A percentile compares a stretch with the other conserved stretches of the same genome.
Evolutionary conservation across 2,329 filamentous ascomycete genomes (phyloP).

Genomic region (Fusarium sp.): DNA sequence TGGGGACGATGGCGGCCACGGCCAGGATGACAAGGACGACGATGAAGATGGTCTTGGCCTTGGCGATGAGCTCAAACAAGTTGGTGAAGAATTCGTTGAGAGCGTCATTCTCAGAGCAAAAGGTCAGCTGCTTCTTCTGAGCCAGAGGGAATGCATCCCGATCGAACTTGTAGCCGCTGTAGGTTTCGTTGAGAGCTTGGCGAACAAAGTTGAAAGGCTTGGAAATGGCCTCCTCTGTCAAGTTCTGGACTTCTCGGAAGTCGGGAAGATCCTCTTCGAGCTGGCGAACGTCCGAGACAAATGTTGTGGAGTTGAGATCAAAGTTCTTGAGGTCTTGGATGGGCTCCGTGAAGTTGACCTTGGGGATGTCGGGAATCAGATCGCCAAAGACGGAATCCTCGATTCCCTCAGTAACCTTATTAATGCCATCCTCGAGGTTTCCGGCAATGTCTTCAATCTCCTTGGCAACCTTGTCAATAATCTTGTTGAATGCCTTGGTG

Average conservation of each 20-base stretch:
- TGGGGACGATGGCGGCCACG: slow-evolving; percentile 78
- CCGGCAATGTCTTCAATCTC: slow-evolving; percentile 69
- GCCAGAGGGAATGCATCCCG: slow-evolving; percentile 84
- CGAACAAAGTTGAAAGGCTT: slow-evolving; percentile 87
- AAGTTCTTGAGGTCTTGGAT: slow-evolving; percentile 77
- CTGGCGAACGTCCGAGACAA: slow-evolving; percentile 76
- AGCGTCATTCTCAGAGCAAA: slow-evolving; percentile 87
- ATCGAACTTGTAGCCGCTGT: slow-evolving; percentile 83
- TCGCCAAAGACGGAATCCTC: slow-evolving; percentile 63
- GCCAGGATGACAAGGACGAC: slow-evolving; percentile 79
- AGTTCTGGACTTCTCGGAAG: slow-evolving; percentile 85
- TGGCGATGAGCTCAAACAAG: slow-evolving; percentile 74
- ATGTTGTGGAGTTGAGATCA: slow-evolving; percentile 72
- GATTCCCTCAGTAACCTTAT: slow-evolving; percentile 59
- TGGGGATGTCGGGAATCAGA: slow-evolving; percentile 57
- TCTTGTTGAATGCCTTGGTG: slow-evolving; percentile 61
- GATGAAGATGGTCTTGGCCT: slow-evolving; percentile 80
- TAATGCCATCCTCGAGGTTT: slow-evolving; percentile 61
- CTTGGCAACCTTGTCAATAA: slow-evolving; percentile 67
- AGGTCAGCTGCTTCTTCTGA: slow-evolving; percentile 82
- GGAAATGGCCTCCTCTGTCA: slow-evolving; percentile 79
- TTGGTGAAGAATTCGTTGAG: slow-evolving; percentile 87
- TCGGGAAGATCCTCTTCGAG: slow-evolving; percentile 85
- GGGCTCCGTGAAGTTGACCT: slow-evolving; percentile 73
- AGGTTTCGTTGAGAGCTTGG: slow-evolving; percentile 75